Base-by-base conservation (phyloP, 2,329 filamentous ascomycete species). In the Calonectria pteridis region DNA sequence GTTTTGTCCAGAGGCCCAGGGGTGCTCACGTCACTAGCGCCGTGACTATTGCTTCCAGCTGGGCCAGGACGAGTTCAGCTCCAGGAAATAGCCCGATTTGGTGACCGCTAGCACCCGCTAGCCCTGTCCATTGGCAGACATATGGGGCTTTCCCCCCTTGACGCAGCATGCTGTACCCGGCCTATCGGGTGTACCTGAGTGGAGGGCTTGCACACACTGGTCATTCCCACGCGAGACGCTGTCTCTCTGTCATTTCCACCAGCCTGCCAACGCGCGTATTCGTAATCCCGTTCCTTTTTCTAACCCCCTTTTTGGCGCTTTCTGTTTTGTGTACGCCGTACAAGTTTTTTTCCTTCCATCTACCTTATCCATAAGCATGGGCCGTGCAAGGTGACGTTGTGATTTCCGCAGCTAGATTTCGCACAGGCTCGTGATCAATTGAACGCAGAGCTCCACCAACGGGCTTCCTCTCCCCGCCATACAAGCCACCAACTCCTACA, bases 1-100 rank as follows among this genome's bases (percentile, higher is more conserved):
- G 33, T 62, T 26, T 23, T 16, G 11, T 10, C 14, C 55, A 23
- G 18, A 4, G 2, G 11, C 4, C 9, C n/a, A 33, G 40, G 55
- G 55, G 55, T 16, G 6, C 43, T 62, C 55, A 23, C 23, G 16
- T 59, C 33, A 16, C 55, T 59, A 59, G 55, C 55, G 55, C 29
- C n/a, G 4, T 23, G 55, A 62, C 55, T 62, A 62, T 62, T 62
- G 55, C 55, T 26, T 62, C 35, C 55, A 62, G 55, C 55, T 29
- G 10, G 16, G 11, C 55, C 35, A 14, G 55, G 55, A 37, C 13
- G n/a, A 23, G 23, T 37, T 62, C 55, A 62, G 55, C 55, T 28
- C 55, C 33, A 40, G 11, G 33, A 62, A 40, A 62, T 62, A 62
- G 55, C 55, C 55, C 55, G 55, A 62, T 35, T 16, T 23, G 31